Evolutionary conservation across 2,329 filamentous ascomycete genomes (phyloP).

Genomic region (Atkinsonella hypoxylon): DNA sequence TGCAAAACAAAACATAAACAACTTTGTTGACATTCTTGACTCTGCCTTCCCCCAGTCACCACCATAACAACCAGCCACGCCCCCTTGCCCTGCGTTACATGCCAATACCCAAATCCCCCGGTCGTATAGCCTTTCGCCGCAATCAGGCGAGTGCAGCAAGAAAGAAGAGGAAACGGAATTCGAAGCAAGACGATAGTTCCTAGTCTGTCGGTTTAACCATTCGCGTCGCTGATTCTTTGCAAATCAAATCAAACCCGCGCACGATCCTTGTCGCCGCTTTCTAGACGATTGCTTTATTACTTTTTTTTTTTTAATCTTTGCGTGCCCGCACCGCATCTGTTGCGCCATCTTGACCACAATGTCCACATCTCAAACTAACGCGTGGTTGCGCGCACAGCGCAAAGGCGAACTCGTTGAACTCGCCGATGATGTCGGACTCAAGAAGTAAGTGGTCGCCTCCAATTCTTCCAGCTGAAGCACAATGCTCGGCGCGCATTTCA

Average conservation of each 20-base stretch:
- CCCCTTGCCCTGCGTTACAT: background rate
- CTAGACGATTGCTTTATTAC: too few species aligned
- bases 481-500: background rate
- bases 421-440: slow-evolving; percentile 57
- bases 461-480: background rate
- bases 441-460: slow-evolving; percentile 47
- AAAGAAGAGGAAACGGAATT: background rate
- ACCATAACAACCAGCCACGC: slow-evolving; percentile 6
- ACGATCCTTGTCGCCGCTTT: background rate
- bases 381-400: slow-evolving; percentile 70
- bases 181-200: background rate
- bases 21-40: background rate
- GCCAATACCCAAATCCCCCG: background rate
- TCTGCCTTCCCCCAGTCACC: slow-evolving; percentile 2
- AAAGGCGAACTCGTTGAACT: slow-evolving; percentile 70
- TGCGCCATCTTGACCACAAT: slow-evolving; percentile 9
- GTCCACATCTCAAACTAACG: slow-evolving; percentile 32
- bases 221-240: too few species aligned
- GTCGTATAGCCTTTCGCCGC: background rate
- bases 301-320: background rate
- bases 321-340: slow-evolving; percentile 1
- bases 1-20: slow-evolving; percentile 10
- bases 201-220: background rate
- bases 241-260: background rate
- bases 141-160: background rate